A percentile compares a stretch with the other conserved stretches of the same genome.
Conservation (phyloP, 2,329 filamentous ascomycete species). For the Zymoseptoria ardabiliae region DNA sequence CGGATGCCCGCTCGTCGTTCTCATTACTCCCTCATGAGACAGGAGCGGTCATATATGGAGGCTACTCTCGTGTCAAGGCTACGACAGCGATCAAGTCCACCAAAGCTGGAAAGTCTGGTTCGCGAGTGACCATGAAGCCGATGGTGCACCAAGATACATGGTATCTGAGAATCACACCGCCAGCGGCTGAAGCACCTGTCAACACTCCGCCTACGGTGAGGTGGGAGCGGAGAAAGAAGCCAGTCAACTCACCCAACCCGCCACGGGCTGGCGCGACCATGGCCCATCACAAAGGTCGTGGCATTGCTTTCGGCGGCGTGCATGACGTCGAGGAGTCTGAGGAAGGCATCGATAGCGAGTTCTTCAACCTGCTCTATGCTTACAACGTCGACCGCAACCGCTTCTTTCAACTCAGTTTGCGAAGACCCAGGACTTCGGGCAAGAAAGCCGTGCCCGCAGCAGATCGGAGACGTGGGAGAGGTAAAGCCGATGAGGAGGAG, state of each 20-base stretch:
- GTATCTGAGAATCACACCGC: slow-evolving; percentile 74
- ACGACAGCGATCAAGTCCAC: slow-evolving; percentile 51
- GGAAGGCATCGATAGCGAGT: slow-evolving; percentile 93
- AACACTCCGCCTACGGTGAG: slow-evolving; percentile 64
- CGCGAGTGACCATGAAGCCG: slow-evolving; percentile 71
- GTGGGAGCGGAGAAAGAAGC: slow-evolving; percentile 91
- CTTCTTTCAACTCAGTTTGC: slow-evolving; percentile 76
- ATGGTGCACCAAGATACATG: slow-evolving; percentile 93
- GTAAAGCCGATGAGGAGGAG: slow-evolving; percentile 86
- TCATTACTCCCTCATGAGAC: slow-evolving; percentile 84
- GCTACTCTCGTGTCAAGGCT: slow-evolving; percentile 84
- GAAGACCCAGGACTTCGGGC: slow-evolving; percentile 57
- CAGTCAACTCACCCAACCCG: slow-evolving; percentile 79
- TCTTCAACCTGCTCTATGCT: slow-evolving; percentile 85
- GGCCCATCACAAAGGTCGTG: slow-evolving; percentile 86
- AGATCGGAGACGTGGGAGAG: slow-evolving; percentile 61
- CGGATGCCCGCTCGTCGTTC: slow-evolving; percentile 85
- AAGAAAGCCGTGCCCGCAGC: slow-evolving; percentile 45
- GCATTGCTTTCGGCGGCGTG: slow-evolving; percentile 89
- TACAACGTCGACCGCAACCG: slow-evolving; percentile 95
- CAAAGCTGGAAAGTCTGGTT: slow-evolving; percentile 51
- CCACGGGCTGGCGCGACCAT: slow-evolving; percentile 83
- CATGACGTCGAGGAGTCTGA: slow-evolving; percentile 46
- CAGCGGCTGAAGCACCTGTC: slow-evolving; percentile 57
- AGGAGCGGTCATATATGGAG: slow-evolving; percentile 84